Evolutionary conservation across 805 yeast species (phyloP).

Genomic region (Starmerella khaoyaiensis): DNA sequence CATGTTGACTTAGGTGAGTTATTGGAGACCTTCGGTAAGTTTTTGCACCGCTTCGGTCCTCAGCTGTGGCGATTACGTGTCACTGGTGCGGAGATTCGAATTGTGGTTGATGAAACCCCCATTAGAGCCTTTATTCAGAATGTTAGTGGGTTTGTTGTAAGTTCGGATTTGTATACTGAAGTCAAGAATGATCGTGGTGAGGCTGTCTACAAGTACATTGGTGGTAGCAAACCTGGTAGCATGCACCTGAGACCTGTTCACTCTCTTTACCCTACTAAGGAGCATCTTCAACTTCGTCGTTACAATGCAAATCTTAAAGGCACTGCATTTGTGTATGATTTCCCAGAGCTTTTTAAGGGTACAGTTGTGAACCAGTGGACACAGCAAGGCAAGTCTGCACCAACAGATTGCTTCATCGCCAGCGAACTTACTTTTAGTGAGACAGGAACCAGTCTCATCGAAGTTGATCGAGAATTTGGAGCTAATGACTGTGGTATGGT

Average conservation of each 20-base stretch:
- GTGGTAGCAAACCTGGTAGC: constrained; percentile 64
- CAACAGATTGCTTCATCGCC: constrained; percentile 65
- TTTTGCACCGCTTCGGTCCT: constrained; percentile 94
- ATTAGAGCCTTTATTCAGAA: constrained; percentile 92
- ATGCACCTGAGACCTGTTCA: constrained; percentile 95
- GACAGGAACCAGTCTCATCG: constrained; percentile 60
- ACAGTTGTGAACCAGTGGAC: constrained; percentile 81
- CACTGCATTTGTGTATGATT: constrained; percentile 94
- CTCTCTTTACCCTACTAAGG: constrained; percentile 95
- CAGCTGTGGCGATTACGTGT: constrained; percentile 93
- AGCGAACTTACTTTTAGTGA: constrained; percentile 80
- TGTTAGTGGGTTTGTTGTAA: constrained; percentile 93
- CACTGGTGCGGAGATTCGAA: constrained; percentile 94
- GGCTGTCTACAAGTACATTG: constrained; percentile 94
- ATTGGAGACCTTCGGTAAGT: constrained; percentile 94
- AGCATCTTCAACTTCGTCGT: constrained; percentile 95
- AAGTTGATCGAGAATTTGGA: constrained; percentile 91
- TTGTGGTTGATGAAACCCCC: constrained; percentile 92
- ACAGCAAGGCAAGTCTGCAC: constrained; percentile 34
- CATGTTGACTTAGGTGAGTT: constrained; percentile 91
- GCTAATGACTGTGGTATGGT: constrained; percentile 95
- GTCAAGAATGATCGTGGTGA: constrained; percentile 84
- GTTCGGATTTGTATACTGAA: constrained; percentile 88
- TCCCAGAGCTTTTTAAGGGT: constrained; percentile 97
- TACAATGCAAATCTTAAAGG: constrained; percentile 98